These are phyloP conservation scores for Microcyclospora tardicrescens DNA, from an alignment of 2,329 filamentous ascomycete genomes.

Conservation along the genomic window DNA sequence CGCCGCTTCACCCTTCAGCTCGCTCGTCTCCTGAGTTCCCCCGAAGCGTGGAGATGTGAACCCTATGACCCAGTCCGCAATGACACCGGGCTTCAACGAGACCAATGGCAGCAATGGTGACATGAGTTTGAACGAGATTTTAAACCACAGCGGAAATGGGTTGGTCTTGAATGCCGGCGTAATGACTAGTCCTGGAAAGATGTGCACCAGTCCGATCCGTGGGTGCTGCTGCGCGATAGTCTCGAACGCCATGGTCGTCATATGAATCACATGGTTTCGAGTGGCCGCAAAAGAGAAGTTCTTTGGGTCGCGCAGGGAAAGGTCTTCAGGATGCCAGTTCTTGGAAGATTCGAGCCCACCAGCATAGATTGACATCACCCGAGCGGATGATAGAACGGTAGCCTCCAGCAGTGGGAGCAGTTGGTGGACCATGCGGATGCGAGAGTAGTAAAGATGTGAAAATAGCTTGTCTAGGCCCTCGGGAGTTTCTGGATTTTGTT, in stretches of 20 bases:
- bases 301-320: conserved; percentile 7
- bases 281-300: conserved; percentile 7
- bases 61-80: background rate
- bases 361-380: conserved; percentile 12
- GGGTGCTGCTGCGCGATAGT: conserved; percentile 8
- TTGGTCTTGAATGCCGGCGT: conserved; percentile 5
- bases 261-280: conserved; percentile 8
- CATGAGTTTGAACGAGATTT: conserved; percentile 2
- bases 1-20: background rate
- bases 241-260: conserved; percentile 15
- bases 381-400: conserved; percentile 3
- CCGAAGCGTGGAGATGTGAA: background rate
- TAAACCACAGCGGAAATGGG: conserved; percentile 11
- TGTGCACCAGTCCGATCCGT: conserved; percentile 8
- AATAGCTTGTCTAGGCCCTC: conserved; percentile 14
- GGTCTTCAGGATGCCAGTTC: conserved; percentile 6
- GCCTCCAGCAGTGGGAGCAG: conserved; percentile 10
- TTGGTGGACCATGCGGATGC: conserved; percentile 9
- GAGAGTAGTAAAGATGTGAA: conserved; percentile 15
- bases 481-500: conserved; percentile 4
- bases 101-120: conserved; percentile 1
- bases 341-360: conserved; percentile 8
- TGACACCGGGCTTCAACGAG: conserved; percentile 1
- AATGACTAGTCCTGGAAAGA: conserved; percentile 14
- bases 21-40: background rate